Percentiles rank a stretch among this genome's conserved stretches.
Evolutionary conservation across 805 yeast species (phyloP).

Genomic region (Jamesozyma spencerorum): DNA sequence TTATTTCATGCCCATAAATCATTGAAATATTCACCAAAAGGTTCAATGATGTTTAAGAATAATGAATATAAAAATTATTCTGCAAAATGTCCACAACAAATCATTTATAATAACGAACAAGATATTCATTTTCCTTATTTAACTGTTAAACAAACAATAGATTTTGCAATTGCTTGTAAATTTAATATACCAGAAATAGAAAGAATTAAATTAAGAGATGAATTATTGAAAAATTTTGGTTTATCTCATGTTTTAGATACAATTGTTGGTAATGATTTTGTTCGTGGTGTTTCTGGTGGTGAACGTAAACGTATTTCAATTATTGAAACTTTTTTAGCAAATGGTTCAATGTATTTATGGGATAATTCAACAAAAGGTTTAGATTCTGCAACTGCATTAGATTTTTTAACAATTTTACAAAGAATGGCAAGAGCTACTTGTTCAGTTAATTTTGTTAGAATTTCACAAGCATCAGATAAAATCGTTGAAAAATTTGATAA

Average conservation of each 20-base stretch:
- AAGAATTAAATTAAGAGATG: conserved; percentile 23
- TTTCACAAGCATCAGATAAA: conserved; percentile 41
- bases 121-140: conserved; percentile 50
- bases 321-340: conserved; percentile 44
- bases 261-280: conserved; percentile 53
- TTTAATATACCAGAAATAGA: conserved; percentile 19
- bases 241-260: conserved; percentile 47
- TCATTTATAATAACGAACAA: conserved; percentile 40
- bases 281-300: conserved; percentile 62
- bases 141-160: conserved; percentile 46
- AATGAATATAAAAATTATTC: conserved; percentile 17
- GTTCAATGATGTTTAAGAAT: conserved; percentile 17
- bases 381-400: conserved; percentile 43
- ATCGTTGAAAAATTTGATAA: conserved; percentile 43
- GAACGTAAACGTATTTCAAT: conserved; percentile 58
- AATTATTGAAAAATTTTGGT: conserved; percentile 29
- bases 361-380: conserved; percentile 45
- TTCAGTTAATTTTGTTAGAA: conserved; percentile 38
- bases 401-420: conserved; percentile 37
- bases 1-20: conserved; percentile 16
- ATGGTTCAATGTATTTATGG: conserved; percentile 43
- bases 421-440: conserved; percentile 34
- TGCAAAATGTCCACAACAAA: conserved; percentile 20
- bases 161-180: conserved; percentile 46
- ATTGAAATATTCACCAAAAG: conserved; percentile 15